These are phyloP conservation scores for Pseudocercospora vitis DNA, from an alignment of 2,329 filamentous ascomycete species.

Conservation along the genomic window DNA sequence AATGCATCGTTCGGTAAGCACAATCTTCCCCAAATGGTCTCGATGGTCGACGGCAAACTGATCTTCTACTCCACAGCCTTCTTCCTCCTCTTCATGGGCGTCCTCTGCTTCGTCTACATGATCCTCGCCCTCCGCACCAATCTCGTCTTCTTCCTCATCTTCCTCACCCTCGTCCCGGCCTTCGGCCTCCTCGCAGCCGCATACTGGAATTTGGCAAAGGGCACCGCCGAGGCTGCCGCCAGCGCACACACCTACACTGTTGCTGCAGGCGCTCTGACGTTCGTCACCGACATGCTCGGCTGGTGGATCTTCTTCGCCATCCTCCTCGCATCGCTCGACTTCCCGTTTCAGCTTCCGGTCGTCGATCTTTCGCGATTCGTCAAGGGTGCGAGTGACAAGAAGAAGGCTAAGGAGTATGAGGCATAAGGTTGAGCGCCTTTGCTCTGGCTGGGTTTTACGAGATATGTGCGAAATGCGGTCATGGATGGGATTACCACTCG, in stretches of 20 bases:
- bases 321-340: conserved; percentile 54
- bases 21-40: not conserved
- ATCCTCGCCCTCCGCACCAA: conserved; percentile 72
- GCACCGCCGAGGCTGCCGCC: conserved; percentile 36
- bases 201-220: conserved; percentile 58
- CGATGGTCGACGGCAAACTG: too few species aligned
- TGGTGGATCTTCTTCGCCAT: conserved; percentile 59
- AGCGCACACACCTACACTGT: conserved; percentile 26
- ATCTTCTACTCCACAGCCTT: conserved; percentile 47
- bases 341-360: conserved; percentile 54
- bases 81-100: conserved; percentile 64
- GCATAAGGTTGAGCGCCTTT: conserved; percentile 15
- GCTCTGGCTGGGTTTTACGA: too few species aligned
- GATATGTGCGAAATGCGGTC: too few species aligned
- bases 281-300: conserved; percentile 50
- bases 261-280: conserved; percentile 51
- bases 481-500: not conserved
- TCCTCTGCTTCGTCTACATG: conserved; percentile 67
- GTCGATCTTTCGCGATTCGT: conserved; percentile 48
- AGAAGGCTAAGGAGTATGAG: conserved; percentile 30
- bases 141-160: conserved; percentile 68
- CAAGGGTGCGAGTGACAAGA: conserved; percentile 46
- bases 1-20: conserved; percentile 56
- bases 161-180: conserved; percentile 59
- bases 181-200: conserved; percentile 62